Base-by-base conservation (phyloP, 768 basidiomycete species). In the Panaeolus cyanescens region DNA sequence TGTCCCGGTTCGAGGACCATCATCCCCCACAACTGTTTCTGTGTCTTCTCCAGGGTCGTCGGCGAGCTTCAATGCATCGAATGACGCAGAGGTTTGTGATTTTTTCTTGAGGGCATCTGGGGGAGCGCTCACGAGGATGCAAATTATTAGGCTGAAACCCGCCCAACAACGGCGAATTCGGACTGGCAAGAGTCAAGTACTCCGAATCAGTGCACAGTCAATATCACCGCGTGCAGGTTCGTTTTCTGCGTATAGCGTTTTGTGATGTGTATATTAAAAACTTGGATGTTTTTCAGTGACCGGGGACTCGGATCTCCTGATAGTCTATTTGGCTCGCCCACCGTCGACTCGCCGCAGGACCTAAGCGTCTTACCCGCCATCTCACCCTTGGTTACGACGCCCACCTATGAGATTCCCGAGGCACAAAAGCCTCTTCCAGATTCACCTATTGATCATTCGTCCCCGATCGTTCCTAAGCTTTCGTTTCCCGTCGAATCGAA, bases 271-370 rank as follows among this genome's bases (percentile, higher is more conserved):
- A 36, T 2, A 13, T 54, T 40, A 31, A 37, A 20, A 58, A 30
- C 30, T 37, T 60, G 10, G 9, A 8, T 39, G 10, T 32, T 20
- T 12, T 56, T 30, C 50, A 71, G 69, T 55, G 67, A 67, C 59
- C 68, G 64, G 42, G 45, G 55, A n/a, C n/a, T n/a, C 9, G 20
- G 20, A 20, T 25, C 20, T 22, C 66, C 63, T 62, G n/a, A n/a
- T n/a, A n/a, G n/a, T n/a, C n/a, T n/a, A n/a, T 67, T 63, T 25
- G 62, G 40, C 31, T 76, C 76, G 7, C 79, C 76, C 0, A 72
- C 74, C 15, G 73, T 78, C 12, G 58, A 58, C 19, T 78, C 78
- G 9, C 78, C 77, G 0, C 55, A 70, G 28, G 77, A 71, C n/a
- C 70, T 80, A 7, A 72, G 67, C 2, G 56, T 66, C 5, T 65